Conservation (phyloP, 495 filamentous ascomycete species). For the Cercophora scortea region DNA sequence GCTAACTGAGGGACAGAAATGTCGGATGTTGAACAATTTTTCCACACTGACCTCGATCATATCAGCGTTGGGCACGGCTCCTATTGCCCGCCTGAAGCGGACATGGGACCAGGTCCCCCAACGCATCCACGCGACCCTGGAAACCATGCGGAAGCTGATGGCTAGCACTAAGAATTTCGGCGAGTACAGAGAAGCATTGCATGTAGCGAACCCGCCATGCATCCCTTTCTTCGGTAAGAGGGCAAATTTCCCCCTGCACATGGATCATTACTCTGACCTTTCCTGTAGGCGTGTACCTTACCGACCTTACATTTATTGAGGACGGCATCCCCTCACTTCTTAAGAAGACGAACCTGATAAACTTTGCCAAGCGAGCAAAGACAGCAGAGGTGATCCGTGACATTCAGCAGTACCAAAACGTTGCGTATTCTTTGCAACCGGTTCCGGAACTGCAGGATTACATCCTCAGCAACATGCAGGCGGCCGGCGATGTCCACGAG, state of each 20-base stretch:
- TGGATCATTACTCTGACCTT: slow-evolving; percentile 3
- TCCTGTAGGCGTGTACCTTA: slow-evolving; percentile 79
- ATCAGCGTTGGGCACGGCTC: slow-evolving; percentile 86
- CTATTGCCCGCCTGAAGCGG: slow-evolving; percentile 84
- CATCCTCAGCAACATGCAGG: slow-evolving; percentile 89
- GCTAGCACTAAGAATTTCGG: slow-evolving; percentile 97
- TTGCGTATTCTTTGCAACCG: slow-evolving; percentile 81
- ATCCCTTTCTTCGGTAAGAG: slow-evolving; percentile 94
- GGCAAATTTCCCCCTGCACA: slow-evolving; percentile 5
- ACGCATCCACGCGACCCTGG: slow-evolving; percentile 68
- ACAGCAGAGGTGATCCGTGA: slow-evolving; percentile 96
- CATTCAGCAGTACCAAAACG: slow-evolving; percentile 97
- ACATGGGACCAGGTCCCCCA: slow-evolving; percentile 94
- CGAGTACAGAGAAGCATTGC: slow-evolving; percentile 88
- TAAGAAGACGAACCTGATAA: slow-evolving; percentile 92
- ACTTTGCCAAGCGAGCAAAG: slow-evolving; percentile 96
- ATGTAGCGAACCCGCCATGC: slow-evolving; percentile 89
- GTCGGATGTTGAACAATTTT: slow-evolving; percentile 88
- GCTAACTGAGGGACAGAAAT: slow-evolving; percentile 59
- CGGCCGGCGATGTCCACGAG: slow-evolving; percentile 90
- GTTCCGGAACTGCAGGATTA: slow-evolving; percentile 94
- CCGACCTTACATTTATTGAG: slow-evolving; percentile 97
- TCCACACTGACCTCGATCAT: slow-evolving; percentile 98
- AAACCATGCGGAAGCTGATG: slow-evolving; percentile 91
- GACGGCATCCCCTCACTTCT: slow-evolving; percentile 93